A percentile compares a stretch with the other conserved stretches of the same genome.
These are phyloP conservation scores for Aspergillus baeticus DNA, from an alignment of 495 filamentous ascomycete genomes.

Conservation along the genomic window DNA sequence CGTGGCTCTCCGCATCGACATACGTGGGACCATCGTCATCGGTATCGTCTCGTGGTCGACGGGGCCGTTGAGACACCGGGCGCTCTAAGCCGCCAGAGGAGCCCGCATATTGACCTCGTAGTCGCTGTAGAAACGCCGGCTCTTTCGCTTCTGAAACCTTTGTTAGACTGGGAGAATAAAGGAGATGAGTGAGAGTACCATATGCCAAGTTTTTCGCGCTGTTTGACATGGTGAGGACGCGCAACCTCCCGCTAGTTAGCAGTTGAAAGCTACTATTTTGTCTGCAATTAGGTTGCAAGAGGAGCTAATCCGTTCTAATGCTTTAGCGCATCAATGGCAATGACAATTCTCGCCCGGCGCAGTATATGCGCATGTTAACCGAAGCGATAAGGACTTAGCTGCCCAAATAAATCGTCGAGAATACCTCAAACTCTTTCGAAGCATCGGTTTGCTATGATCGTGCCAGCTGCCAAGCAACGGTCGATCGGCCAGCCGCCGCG, in stretches of 20 bases:
- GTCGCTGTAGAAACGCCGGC: conserved; percentile 48
- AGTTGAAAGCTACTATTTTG: not conserved
- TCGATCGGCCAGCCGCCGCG: conserved; percentile 23
- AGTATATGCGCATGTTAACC: not conserved
- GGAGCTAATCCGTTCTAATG: not conserved
- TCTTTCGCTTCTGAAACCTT: conserved; percentile 39
- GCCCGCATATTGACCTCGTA: conserved; percentile 41
- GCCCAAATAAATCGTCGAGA: not conserved
- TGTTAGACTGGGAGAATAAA: not conserved
- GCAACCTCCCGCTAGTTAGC: not conserved
- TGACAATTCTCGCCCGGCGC: not conserved
- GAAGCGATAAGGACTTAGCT: not conserved
- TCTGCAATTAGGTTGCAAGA: not conserved
- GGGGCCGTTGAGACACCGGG: conserved; percentile 37
- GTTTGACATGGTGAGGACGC: conserved; percentile 36
- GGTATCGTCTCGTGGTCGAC: conserved; percentile 32
- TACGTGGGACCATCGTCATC: conserved; percentile 50
- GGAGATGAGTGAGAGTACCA: conserved; percentile 26
- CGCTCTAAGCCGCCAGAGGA: conserved; percentile 40
- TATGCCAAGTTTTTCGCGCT: conserved; percentile 50
- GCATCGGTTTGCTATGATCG: not conserved
- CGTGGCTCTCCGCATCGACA: conserved; percentile 48
- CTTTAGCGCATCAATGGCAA: not conserved
- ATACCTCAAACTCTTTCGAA: not conserved
- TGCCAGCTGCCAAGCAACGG: conserved; percentile 19